A percentile compares a stretch with the other conserved stretches of the same genome.
phyloP scores from a whole-genome alignment of 2,329 filamentous ascomycete species.

The Zasmidium citrigriseum region DNA sequence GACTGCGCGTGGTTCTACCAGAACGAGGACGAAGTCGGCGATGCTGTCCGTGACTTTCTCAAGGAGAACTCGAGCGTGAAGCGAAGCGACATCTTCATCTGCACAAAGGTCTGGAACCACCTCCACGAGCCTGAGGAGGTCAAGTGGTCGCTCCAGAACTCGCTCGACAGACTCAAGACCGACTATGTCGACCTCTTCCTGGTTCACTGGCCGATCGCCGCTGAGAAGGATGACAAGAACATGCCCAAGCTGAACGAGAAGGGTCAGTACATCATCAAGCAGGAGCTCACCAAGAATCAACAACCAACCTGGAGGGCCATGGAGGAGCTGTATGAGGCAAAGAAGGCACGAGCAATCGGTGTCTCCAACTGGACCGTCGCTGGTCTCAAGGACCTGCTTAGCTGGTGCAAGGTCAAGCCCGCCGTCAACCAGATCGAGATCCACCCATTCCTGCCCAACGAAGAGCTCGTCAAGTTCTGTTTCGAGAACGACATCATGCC shows the following conservation, averaged over 20 bases:
- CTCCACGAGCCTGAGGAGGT: slow-evolving; percentile 45
- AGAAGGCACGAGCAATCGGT: slow-evolving; percentile 57
- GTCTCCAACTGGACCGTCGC: slow-evolving; percentile 54
- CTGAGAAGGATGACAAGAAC: slow-evolving; percentile 52
- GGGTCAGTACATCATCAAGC: slow-evolving; percentile 64
- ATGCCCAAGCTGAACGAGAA: slow-evolving; percentile 52
- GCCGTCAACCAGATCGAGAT: slow-evolving; percentile 53
- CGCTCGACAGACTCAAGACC: slow-evolving; percentile 34
- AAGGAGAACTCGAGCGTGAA: slow-evolving; percentile 48
- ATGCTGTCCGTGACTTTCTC: slow-evolving; percentile 57
- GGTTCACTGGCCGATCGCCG: slow-evolving; percentile 49
- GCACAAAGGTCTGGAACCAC: slow-evolving; percentile 57
- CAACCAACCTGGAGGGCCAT: slow-evolving; percentile 64
- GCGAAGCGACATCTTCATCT: slow-evolving; percentile 53
- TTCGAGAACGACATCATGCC: slow-evolving; percentile 58
- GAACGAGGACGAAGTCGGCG: slow-evolving; percentile 57
- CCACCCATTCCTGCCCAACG: slow-evolving; percentile 63
- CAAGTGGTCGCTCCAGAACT: slow-evolving; percentile 37
- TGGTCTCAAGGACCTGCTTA: slow-evolving; percentile 46
- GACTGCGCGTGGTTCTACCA: slow-evolving; percentile 59
- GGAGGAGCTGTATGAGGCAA: slow-evolving; percentile 58
- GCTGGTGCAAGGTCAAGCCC: slow-evolving; percentile 43
- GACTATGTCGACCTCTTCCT: slow-evolving; percentile 41
- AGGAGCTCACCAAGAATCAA: slow-evolving; percentile 66
- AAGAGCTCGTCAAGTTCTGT: slow-evolving; percentile 59